phyloP scores from a whole-genome alignment of 441 rosid genomes.

The Populus hybrid region DNA sequence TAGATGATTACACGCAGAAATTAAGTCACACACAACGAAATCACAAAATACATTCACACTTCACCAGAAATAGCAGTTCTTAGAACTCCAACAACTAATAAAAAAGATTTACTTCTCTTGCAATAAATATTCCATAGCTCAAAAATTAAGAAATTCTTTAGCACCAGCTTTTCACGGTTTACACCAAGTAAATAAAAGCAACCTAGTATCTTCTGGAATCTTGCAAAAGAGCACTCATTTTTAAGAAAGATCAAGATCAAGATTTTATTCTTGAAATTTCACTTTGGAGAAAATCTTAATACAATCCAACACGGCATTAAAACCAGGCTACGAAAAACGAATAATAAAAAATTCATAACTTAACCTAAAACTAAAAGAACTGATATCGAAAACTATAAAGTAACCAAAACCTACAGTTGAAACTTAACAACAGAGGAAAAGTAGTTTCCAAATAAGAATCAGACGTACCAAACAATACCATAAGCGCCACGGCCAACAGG shows the following conservation, averaged over 20 bases:
- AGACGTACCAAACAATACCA: slow-evolving; percentile 72
- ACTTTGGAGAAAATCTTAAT: neutral
- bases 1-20: slow-evolving; percentile 16
- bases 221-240: neutral
- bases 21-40: slow-evolving; percentile 19
- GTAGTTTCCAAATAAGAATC: neutral
- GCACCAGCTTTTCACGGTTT: neutral
- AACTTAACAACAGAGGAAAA: neutral
- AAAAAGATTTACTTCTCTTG: neutral
- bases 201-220: neutral
- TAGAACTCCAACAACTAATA: neutral
- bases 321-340: neutral
- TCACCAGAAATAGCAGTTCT: neutral
- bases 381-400: neutral
- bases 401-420: neutral
- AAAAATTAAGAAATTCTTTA: neutral
- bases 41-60: neutral
- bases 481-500: slow-evolving; percentile 87
- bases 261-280: neutral
- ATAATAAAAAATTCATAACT: no score
- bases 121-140: neutral
- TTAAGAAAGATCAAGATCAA: neutral
- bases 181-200: neutral
- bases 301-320: neutral
- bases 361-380: neutral